Evolutionary conservation across 148 eudicot genomes (phyloP), one percentile per base, ranked within the genome.

Genomic region (Beta vulgaris): DNA sequence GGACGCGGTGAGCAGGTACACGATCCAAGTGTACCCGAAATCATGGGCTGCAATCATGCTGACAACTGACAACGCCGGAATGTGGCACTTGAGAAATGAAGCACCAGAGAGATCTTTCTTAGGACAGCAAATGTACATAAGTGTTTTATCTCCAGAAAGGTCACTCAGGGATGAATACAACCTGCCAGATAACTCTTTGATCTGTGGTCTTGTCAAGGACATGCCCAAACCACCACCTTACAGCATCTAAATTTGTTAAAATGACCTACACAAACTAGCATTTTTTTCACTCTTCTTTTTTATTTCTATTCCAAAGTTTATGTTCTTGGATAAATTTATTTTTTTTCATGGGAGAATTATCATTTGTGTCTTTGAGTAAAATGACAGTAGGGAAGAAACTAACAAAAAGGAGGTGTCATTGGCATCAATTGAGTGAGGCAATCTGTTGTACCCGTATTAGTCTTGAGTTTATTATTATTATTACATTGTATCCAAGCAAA

Each of bases 21-120:
- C 84, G 4, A 81, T 87, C 79, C 90, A 87, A 70, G 90, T 87
- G 67, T 87, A 87, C 80, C 87, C 87, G 0, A 80, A 82, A 34
- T 78, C 86, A 39, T 87, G 90, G 90, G 83, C 86, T 2, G 90
- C 90, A 3, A 68, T 87, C 48, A 60, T 87, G 84, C 44, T 82
- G 3, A 84, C 87, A 37, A 64, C 80, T 19, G 87, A 87, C 82
- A 87, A 87, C 39, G 82, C 80, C 6, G 90, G 90, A 0, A 82
- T 87, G 87, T 86, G 89, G 89, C 83, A 76, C 36, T 4, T 87
- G 25, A 82, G 87, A 73, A 84, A 86, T 0, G 87, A 82, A 42
- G 25, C 53, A 10, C 35, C 35, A 2, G 87, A 85, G 60, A 80
- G 80, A 68, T 16, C 37, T 0, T 82, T 82, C 77, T 43, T 84